phyloP scores from a whole-genome alignment of 768 basidiomycete genomes.

The Punctularia strigosozonata region DNA sequence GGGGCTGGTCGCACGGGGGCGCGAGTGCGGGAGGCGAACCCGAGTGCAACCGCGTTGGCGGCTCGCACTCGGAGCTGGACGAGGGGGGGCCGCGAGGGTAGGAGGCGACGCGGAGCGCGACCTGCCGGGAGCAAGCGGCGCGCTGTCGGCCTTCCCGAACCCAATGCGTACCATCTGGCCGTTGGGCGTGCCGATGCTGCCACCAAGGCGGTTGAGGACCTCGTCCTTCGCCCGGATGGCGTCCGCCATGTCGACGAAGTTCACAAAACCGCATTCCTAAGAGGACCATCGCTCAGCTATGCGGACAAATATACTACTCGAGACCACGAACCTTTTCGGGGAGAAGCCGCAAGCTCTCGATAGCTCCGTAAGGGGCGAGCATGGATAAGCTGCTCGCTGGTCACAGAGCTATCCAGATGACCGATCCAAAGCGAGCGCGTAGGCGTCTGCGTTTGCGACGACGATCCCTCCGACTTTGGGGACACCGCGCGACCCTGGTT shows the following conservation, averaged over 20 bases:
- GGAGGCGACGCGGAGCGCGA: too few relatives aligned
- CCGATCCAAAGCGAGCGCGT: conserved; percentile 98
- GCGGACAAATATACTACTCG: too few relatives aligned
- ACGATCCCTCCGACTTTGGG: conserved; percentile 63
- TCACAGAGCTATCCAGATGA: conserved; percentile 89
- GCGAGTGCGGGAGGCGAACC: too few relatives aligned
- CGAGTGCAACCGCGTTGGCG: too few relatives aligned
- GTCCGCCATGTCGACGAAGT: conserved; percentile 91
- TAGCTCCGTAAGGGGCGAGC: conserved; percentile 96
- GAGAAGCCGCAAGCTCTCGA: conserved; percentile 87
- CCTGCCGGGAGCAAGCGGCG: conserved; percentile 82
- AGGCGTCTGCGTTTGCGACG: conserved; percentile 79
- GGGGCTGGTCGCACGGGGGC: too few relatives aligned
- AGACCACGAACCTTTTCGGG: conserved; percentile 96
- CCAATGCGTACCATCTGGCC: conserved; percentile 96
- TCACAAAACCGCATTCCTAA: conserved; percentile 98
- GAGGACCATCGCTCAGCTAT: too few relatives aligned
- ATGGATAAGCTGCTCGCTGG: conserved; percentile 87
- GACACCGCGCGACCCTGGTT: conserved; percentile 69
- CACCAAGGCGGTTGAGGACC: conserved; percentile 89
- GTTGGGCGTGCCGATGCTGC: conserved; percentile 88
- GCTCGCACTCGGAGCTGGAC: too few relatives aligned
- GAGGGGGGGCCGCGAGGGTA: too few relatives aligned
- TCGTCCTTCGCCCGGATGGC: conserved; percentile 98
- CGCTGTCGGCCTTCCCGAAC: conserved; percentile 96